phyloP scores from a whole-genome alignment of 371 early-diverging fungal species.

The Rhizopus stolonifer region DNA sequence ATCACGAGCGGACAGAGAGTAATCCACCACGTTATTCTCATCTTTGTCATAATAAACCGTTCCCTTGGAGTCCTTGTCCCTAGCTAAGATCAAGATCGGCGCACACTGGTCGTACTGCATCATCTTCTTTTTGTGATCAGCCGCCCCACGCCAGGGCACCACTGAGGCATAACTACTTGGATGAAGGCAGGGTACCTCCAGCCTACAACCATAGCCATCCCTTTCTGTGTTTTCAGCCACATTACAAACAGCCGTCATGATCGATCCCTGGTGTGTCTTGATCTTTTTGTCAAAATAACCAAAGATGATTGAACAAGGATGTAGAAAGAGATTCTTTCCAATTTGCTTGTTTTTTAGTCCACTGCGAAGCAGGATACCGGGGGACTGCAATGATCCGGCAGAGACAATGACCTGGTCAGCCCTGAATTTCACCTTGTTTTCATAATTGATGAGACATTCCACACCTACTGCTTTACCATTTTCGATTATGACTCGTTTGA shows the following conservation, averaged over 20 bases:
- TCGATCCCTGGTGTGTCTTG: slow-evolving; percentile 59
- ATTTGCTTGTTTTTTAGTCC: slow-evolving; percentile 67
- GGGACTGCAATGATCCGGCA: slow-evolving; percentile 66
- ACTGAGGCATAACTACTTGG: slow-evolving; percentile 34
- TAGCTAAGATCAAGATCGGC: slow-evolving; percentile 22
- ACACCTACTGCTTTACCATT: slow-evolving; percentile 56
- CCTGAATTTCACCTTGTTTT: slow-evolving; percentile 12
- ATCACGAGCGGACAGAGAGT: slow-evolving; percentile 56
- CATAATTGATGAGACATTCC: slow-evolving; percentile 22
- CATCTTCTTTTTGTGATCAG: slow-evolving; percentile 59
- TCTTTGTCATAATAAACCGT: slow-evolving; percentile 35
- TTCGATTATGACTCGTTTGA: slow-evolving; percentile 48
- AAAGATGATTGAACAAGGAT: slow-evolving; percentile 27
- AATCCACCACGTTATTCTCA: slow-evolving; percentile 40
- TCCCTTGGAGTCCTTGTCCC: slow-evolving; percentile 38
- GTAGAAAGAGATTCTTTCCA: slow-evolving; percentile 57
- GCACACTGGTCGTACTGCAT: slow-evolving; percentile 26
- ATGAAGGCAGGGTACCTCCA: slow-evolving; percentile 68
- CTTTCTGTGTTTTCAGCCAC: slow-evolving; percentile 53
- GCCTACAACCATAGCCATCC: slow-evolving; percentile 62
- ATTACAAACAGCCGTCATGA: slow-evolving; percentile 66
- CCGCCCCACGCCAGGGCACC: slow-evolving; percentile 59
- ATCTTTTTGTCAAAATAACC: slow-evolving; percentile 56
- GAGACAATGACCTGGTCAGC: slow-evolving; percentile 61
- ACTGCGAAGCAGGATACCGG: slow-evolving; percentile 58